Conservation (phyloP, 2,329 filamentous ascomycete genomes). For the Phaeosphaeriaceae sp. region DNA sequence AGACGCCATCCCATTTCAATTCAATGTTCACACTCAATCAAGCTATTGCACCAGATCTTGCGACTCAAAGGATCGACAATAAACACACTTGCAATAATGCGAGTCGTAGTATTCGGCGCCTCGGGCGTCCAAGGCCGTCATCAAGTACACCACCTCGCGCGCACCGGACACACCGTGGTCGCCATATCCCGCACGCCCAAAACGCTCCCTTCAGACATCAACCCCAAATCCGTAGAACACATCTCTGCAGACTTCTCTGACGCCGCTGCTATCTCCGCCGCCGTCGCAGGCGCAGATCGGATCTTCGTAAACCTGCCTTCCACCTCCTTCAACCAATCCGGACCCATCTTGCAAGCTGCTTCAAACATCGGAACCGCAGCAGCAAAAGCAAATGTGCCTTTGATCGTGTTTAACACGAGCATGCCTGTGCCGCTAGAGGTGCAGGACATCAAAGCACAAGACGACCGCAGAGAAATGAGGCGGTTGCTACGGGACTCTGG, state of each 20-base stretch:
- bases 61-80: too few relatives aligned
- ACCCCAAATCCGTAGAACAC: conserved; percentile 20
- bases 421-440: conserved; percentile 32
- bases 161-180: conserved; percentile 33
- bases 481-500: conserved; percentile 36
- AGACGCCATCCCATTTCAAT: not conserved
- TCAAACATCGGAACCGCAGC: conserved; percentile 27
- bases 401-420: conserved; percentile 40
- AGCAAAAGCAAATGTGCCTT: conserved; percentile 16
- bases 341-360: conserved; percentile 31
- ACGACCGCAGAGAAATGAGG: conserved; percentile 41
- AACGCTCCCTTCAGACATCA: conserved; percentile 18
- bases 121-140: conserved; percentile 39
- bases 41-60: too few relatives aligned
- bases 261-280: conserved; percentile 15
- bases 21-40: too few relatives aligned
- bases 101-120: conserved; percentile 37
- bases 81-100: conserved; percentile 18
- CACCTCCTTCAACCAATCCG: conserved; percentile 36
- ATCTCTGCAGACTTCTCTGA: conserved; percentile 32
- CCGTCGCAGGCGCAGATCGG: conserved; percentile 24
- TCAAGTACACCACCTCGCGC: conserved; percentile 33
- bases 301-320: conserved; percentile 39
- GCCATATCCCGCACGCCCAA: conserved; percentile 34
- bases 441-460: conserved; percentile 38